phyloP scores from a whole-genome alignment of 768 basidiomycete genomes.

The Lactarius sp. region DNA sequence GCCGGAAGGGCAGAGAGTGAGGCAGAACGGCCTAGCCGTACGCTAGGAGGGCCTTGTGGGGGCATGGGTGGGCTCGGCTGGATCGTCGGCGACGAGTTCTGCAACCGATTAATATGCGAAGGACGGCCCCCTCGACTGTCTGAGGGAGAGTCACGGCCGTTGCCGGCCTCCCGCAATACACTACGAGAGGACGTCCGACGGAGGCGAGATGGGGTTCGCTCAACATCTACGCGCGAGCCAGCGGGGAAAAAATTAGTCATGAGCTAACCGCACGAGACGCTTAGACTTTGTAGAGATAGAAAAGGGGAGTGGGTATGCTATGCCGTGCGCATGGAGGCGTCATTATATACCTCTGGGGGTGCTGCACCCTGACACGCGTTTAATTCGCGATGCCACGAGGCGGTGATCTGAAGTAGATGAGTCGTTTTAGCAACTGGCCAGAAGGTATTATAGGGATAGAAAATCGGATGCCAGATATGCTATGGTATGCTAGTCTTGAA shows the following conservation, averaged over 20 bases:
- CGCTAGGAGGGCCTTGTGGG: constrained; percentile 12
- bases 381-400: constrained; percentile 17
- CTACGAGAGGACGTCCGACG: constrained; percentile 15
- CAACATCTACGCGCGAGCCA: constrained; percentile 17
- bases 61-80: constrained; percentile 15
- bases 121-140: constrained; percentile 20
- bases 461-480: background rate
- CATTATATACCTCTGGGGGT: constrained; percentile 15
- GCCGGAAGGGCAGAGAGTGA: constrained; percentile 26
- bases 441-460: background rate
- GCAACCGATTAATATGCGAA: constrained; percentile 24
- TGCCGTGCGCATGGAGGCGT: constrained; percentile 6
- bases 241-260: constrained; percentile 25
- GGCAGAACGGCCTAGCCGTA: constrained; percentile 20
- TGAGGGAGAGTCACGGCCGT: constrained; percentile 4
- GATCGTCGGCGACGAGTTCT: constrained; percentile 2
- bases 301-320: constrained; percentile 5
- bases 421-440: background rate
- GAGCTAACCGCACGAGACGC: constrained; percentile 11
- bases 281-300: constrained; percentile 4
- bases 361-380: constrained; percentile 10
- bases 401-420: background rate
- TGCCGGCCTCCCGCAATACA: background rate
- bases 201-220: constrained; percentile 15
- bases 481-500: background rate